Percentiles rank a stretch among this genome's conserved stretches.
phyloP scores from a whole-genome alignment of 2,329 filamentous ascomycete genomes.

The Sporothrix pallida region DNA sequence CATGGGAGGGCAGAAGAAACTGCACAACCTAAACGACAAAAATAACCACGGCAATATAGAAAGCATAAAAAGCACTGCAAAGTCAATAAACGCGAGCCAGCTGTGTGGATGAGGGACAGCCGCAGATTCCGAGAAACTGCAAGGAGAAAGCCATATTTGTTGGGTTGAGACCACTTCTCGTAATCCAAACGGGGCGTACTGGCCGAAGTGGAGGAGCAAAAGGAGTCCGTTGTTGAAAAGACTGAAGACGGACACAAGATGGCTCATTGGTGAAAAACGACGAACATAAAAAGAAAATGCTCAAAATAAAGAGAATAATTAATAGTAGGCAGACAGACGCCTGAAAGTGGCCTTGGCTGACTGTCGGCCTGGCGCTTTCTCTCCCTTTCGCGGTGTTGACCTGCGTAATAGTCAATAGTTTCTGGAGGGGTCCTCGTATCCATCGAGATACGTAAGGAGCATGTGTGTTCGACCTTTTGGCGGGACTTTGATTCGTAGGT shows the following conservation, averaged over 20 bases:
- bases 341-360: constrained; percentile 3
- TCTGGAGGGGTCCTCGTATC: constrained; percentile 3
- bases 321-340: background rate
- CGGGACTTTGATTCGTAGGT: background rate
- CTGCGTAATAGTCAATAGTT: constrained; percentile 8
- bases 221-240: background rate
- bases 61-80: background rate
- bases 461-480: background rate
- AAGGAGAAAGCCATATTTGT: background rate
- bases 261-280: background rate
- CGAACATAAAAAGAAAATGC: background rate
- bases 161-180: constrained; percentile 4
- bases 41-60: background rate
- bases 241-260: background rate
- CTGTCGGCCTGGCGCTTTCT: background rate
- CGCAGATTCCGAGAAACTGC: background rate
- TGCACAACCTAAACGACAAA: background rate
- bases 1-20: background rate
- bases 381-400: background rate
- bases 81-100: constrained; percentile 1
- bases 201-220: background rate
- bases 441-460: background rate
- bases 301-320: too few relatives aligned
- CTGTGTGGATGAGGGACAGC: background rate
- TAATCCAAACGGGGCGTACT: constrained; percentile 6